Conservation (phyloP, 176 grass and related monocot species). For the Carex scoparia region DNA sequence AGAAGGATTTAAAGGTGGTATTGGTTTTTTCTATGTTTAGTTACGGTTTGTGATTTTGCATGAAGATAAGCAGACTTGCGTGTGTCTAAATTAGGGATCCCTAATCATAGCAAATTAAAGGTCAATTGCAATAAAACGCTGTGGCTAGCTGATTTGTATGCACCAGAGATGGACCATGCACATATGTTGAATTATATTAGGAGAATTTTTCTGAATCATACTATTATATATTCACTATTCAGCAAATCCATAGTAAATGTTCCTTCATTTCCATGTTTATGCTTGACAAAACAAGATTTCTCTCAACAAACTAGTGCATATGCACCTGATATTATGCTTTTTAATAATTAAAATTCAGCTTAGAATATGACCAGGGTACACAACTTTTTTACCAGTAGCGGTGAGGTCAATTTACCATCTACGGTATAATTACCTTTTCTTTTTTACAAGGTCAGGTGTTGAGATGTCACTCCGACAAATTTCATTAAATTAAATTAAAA, state of each 20-base stretch:
- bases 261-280: neutral
- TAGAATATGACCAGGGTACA: neutral
- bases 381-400: neutral
- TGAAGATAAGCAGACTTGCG: neutral
- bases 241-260: neutral
- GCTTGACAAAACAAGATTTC: neutral
- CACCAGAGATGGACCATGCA: neutral
- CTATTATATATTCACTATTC: neutral
- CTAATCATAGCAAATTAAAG: slow-evolving; percentile 9
- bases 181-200: neutral
- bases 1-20: neutral
- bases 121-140: neutral
- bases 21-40: slow-evolving; percentile 9
- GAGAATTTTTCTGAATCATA: neutral
- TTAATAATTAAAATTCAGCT: neutral
- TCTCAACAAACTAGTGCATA: neutral
- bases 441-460: neutral
- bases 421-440: neutral
- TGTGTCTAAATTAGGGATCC: neutral
- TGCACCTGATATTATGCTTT: neutral
- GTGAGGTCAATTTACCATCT: neutral
- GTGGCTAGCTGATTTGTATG: neutral
- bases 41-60: neutral
- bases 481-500: too few species aligned
- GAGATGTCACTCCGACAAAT: too few species aligned